Conservation (phyloP, 2,329 filamentous ascomycete species). For the Talaromyces sp. region DNA sequence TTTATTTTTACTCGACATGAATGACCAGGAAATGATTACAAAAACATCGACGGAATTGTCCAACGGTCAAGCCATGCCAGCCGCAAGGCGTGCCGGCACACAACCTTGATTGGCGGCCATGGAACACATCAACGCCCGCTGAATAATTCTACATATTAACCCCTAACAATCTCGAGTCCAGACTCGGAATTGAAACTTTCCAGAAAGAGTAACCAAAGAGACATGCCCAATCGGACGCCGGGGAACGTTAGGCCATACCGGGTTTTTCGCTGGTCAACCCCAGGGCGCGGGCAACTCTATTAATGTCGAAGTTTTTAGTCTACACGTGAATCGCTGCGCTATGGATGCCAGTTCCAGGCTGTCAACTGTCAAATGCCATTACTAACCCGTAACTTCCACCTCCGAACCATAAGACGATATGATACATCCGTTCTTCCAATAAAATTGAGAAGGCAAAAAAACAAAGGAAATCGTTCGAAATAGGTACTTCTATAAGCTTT, state of each 20-base stretch:
- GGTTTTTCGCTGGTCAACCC: background rate
- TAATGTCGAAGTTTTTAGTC: background rate
- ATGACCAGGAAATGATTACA: background rate
- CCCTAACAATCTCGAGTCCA: background rate
- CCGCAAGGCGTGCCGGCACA: background rate
- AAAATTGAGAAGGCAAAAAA: background rate
- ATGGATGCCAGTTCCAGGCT: background rate
- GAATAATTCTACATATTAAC: background rate
- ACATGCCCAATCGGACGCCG: background rate
- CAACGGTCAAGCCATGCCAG: background rate
- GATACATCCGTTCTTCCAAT: background rate
- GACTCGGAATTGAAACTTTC: background rate
- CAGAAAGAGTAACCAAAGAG: background rate
- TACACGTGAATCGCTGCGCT: background rate
- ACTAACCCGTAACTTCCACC: background rate
- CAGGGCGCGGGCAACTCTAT: background rate
- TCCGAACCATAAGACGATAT: background rate
- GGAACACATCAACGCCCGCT: background rate
- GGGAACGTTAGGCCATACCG: background rate
- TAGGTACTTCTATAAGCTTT: background rate
- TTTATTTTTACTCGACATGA: background rate
- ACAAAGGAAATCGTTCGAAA: background rate
- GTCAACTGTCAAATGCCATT: background rate
- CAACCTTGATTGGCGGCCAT: background rate
- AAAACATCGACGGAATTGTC: background rate